These are phyloP conservation scores for Carpinus viminea DNA, from an alignment of 306 rosid species.

Conservation along the genomic window DNA sequence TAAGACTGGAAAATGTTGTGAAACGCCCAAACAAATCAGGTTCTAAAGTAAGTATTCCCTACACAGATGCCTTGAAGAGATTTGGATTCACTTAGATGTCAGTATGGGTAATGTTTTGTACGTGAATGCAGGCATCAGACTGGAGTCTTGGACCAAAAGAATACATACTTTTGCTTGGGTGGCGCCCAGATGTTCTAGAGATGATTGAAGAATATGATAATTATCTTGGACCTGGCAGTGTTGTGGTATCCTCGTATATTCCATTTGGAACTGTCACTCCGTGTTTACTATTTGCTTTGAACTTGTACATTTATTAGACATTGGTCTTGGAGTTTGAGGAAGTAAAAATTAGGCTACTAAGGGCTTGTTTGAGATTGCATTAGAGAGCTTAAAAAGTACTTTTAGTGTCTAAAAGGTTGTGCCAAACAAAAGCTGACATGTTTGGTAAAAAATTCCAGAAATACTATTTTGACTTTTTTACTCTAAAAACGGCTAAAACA, in stretches of 20 bases:
- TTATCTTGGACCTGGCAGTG: conserved; percentile 97
- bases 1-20: conserved; percentile 56
- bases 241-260: conserved; percentile 60
- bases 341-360: not conserved
- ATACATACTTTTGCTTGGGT: conserved; percentile 83
- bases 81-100: conserved; percentile 13
- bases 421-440: no score
- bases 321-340: not conserved
- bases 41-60: conserved; percentile 64
- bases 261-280: not conserved
- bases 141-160: conserved; percentile 79
- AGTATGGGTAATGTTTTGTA: not conserved
- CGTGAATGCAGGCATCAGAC: conserved; percentile 63
- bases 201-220: conserved; percentile 96
- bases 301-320: not conserved
- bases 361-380: no score
- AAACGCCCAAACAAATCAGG: conserved; percentile 64
- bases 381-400: no score
- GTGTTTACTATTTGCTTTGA: conserved; percentile 1
- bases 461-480: no score
- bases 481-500: no score
- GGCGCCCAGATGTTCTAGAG: conserved; percentile 77
- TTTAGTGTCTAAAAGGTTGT: no score
- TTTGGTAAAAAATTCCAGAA: no score
- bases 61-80: not conserved